phyloP scores from a whole-genome alignment of 78 protist genomes.

The Protostelium mycophagum region DNA sequence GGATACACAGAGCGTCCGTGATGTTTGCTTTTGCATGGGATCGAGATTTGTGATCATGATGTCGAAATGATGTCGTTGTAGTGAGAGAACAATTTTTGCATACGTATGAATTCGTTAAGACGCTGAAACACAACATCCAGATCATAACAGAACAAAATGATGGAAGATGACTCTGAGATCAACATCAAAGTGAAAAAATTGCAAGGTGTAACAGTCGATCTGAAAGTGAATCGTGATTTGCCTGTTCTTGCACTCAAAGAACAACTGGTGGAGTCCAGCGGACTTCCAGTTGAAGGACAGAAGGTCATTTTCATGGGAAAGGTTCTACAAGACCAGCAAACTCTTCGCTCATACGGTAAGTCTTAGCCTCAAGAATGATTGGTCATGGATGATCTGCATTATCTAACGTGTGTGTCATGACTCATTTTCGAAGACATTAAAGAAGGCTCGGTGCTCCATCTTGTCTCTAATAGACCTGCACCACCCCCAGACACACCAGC shows the following conservation, averaged over 20 bases:
- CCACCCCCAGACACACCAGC: background rate
- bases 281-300: background rate
- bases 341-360: background rate
- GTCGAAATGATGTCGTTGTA: too few species aligned
- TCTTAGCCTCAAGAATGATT: too few species aligned
- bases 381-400: too few species aligned
- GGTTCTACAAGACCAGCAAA: background rate
- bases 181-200: background rate
- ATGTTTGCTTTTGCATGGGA: too few species aligned
- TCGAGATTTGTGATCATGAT: too few species aligned
- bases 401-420: background rate
- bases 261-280: background rate
- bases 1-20: too few species aligned
- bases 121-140: too few species aligned
- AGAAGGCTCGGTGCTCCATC: background rate
- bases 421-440: background rate
- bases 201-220: background rate
- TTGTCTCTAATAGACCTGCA: background rate
- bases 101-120: too few species aligned
- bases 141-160: background rate
- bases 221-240: background rate
- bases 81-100: too few species aligned
- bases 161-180: background rate
- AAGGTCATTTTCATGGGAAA: background rate
- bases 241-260: background rate